Evolutionary conservation across 164 flowering plant genomes (phyloP), one percentile per base, ranked within the genome.

Genomic region (Tinospora cordifolia): DNA sequence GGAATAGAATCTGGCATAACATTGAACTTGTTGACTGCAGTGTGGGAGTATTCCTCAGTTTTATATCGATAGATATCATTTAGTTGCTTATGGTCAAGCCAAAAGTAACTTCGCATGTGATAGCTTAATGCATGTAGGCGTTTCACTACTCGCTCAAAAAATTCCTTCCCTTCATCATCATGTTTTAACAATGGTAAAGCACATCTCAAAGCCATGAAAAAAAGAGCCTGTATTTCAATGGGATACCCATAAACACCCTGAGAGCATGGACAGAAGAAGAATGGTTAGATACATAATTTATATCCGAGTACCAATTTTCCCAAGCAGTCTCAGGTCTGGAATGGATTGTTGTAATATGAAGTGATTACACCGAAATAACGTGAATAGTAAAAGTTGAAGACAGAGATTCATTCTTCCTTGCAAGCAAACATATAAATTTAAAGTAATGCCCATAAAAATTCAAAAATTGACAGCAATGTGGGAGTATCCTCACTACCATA

Each of bases 231-330:
- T 54, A 54, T 54, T 54, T 54, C 59, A 19, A 54, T 54, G n/a
- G 59, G 59, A 54, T 54, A 54, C 9, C 59, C 59, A 54, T 54
- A 54, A 54, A 54, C 59, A n/a, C 59, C 59, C 47, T 44, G 47
- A 44, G 12, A 9, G 47, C 12, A 44, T 7, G 47, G 14, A 44
- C 47, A 44, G 47, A 44, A 14, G 47, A 44, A 44, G 47, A 44
- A 44, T 14, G 12, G 12, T 44, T 44, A 44, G 2, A 14, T 10
- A 1, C 2, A 44, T 44, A 44, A 44, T 44, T 44, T 44, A 44
- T 44, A 44, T 44, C 12, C 2, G 3, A 6, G 47, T 44, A 44
- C 14, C 12, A 0, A 44, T 44, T 44, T 44, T 44, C 14, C 47
- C 9, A 44, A 44, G 14, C 13, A 44, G 47, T 44, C 47, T 44